Conservation (phyloP, 768 basidiomycete species). For the Rhodosporidiobolus sp. region DNA sequence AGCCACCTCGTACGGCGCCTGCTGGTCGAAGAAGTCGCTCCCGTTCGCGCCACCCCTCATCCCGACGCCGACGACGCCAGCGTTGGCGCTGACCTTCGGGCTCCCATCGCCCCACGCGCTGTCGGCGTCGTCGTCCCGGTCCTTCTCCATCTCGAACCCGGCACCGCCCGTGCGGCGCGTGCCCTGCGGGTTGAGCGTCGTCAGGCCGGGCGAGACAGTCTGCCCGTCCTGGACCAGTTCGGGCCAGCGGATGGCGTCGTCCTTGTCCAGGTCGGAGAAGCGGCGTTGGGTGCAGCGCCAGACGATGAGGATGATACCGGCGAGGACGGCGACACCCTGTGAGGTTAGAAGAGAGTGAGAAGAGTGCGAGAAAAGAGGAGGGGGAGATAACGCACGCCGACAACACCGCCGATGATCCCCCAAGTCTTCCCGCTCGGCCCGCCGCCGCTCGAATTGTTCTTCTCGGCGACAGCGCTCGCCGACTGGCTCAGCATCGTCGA, state of each 20-base stretch:
- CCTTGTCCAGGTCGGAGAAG: slow-evolving; percentile 21
- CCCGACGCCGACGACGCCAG: not conserved
- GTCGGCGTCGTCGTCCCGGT: not conserved
- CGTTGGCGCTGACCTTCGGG: slow-evolving; percentile 1
- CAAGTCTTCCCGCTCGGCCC: slow-evolving; percentile 30
- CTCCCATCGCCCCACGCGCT: slow-evolving; percentile 19
- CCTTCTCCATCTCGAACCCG: slow-evolving; percentile 31
- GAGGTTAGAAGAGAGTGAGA: not conserved
- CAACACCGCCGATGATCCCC: slow-evolving; percentile 32
- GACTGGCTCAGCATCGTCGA: slow-evolving; percentile 22
- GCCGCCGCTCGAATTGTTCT: not conserved
- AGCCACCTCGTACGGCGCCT: not conserved
- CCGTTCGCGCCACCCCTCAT: not conserved
- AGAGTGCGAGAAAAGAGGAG: no score
- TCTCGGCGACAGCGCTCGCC: not conserved
- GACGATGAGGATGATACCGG: slow-evolving; percentile 6
- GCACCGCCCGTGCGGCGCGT: slow-evolving; percentile 29
- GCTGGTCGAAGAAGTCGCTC: slow-evolving; percentile 7
- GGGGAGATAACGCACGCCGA: slow-evolving; percentile 8
- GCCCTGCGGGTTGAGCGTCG: slow-evolving; percentile 24
- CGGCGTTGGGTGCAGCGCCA: slow-evolving; percentile 19
- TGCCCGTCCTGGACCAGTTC: slow-evolving; percentile 16
- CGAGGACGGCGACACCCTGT: slow-evolving; percentile 24
- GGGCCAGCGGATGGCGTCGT: slow-evolving; percentile 25
- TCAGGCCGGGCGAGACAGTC: not conserved